Percentiles rank a stretch among this genome's conserved stretches.
These are phyloP conservation scores for Spathaspora sp. DNA, from an alignment of 805 yeast species.

Conservation along the genomic window DNA sequence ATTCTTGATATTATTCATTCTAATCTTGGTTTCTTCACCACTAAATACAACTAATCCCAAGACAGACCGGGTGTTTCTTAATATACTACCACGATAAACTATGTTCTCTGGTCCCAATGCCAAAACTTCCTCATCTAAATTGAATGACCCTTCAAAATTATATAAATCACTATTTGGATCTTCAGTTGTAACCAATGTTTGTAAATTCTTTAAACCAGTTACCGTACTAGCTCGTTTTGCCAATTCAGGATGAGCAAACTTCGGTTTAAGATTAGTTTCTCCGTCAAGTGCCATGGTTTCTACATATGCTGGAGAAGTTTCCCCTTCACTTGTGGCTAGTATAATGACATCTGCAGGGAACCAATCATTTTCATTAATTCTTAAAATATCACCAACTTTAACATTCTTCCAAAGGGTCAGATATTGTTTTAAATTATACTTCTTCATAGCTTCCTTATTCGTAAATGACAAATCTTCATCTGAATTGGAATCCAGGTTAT, in stretches of 20 bases:
- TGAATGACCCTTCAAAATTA: conserved; percentile 80
- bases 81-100: conserved; percentile 84
- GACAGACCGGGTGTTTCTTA: conserved; percentile 75
- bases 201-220: conserved; percentile 44
- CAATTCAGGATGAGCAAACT: conserved; percentile 62
- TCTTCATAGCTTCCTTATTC: conserved; percentile 16
- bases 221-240: conserved; percentile 49
- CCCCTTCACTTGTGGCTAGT: conserved; percentile 58
- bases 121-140: conserved; percentile 33
- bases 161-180: conserved; percentile 92
- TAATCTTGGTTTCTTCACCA: conserved; percentile 92
- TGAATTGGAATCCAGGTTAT: not conserved
- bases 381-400: conserved; percentile 82
- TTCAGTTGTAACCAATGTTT: conserved; percentile 63
- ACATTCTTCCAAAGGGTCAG: conserved; percentile 65
- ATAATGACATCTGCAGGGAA: conserved; percentile 88
- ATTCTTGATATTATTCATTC: conserved; percentile 90
- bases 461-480: conserved; percentile 8
- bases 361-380: conserved; percentile 78
- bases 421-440: conserved; percentile 32
- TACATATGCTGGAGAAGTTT: conserved; percentile 62
- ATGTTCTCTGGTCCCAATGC: conserved; percentile 80
- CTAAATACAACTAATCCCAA: conserved; percentile 85
- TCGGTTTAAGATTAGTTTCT: conserved; percentile 85
- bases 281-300: conserved; percentile 99